A percentile compares a stretch with the other conserved stretches of the same genome.
These are phyloP conservation scores for Staphylotrichum longicolle DNA, from an alignment of 495 filamentous ascomycete genomes.

Conservation along the genomic window DNA sequence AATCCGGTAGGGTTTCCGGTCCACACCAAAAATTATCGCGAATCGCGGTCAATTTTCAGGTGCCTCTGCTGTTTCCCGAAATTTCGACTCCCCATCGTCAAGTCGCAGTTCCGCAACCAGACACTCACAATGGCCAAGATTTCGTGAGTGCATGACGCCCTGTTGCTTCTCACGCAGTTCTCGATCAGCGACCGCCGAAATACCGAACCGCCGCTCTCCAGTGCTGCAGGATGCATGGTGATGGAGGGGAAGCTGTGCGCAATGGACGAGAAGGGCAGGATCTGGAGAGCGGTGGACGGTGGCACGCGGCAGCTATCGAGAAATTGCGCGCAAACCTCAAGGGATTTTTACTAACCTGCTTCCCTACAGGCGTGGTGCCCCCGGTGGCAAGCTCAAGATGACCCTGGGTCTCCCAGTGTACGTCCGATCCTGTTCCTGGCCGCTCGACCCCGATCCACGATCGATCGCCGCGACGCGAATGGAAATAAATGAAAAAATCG, in stretches of 20 bases:
- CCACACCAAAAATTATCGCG: slow-evolving; percentile 43
- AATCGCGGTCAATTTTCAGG: slow-evolving; percentile 31
- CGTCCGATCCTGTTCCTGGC: slow-evolving; percentile 45
- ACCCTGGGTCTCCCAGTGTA: slow-evolving; percentile 99
- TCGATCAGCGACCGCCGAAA: slow-evolving; percentile 9
- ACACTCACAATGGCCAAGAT: slow-evolving; percentile 51
- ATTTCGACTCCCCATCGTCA: slow-evolving; percentile 37
- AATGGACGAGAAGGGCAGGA: neutral
- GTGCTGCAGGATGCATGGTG: neutral
- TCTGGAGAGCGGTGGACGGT: slow-evolving; percentile 2
- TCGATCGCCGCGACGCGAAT: slow-evolving; percentile 1
- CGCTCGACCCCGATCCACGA: slow-evolving; percentile 16
- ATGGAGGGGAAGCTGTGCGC: slow-evolving; percentile 14
- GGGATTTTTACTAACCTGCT: slow-evolving; percentile 23
- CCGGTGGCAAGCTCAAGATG: slow-evolving; percentile 99
- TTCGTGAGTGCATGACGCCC: slow-evolving; percentile 41
- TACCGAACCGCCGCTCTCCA: slow-evolving; percentile 11
- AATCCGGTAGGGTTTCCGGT: slow-evolving; percentile 38
- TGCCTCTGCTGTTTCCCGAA: slow-evolving; percentile 33
- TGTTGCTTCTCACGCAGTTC: slow-evolving; percentile 10
- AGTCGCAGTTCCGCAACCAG: slow-evolving; percentile 37
- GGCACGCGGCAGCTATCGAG: slow-evolving; percentile 6
- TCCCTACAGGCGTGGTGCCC: slow-evolving; percentile 70
- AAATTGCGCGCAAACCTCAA: neutral
- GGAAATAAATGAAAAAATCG: slow-evolving; percentile 3